Evolutionary conservation across 768 basidiomycete species (phyloP).

Genomic region (Xanthoconium stramineum): DNA sequence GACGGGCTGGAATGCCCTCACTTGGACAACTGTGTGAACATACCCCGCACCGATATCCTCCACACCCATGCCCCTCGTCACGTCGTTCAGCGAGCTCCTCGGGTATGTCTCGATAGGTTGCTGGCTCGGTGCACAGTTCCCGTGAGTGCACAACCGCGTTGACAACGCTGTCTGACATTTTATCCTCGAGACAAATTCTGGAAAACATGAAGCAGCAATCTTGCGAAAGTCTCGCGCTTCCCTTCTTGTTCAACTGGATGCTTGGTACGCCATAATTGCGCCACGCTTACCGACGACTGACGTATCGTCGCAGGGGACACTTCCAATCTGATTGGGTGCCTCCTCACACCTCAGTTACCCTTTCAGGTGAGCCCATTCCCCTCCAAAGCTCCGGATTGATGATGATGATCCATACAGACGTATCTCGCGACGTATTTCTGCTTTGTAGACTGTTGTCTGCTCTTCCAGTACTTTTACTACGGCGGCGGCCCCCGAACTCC

Average conservation of each 20-base stretch:
- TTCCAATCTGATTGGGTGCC: slow-evolving; percentile 87
- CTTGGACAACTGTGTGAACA: slow-evolving; percentile 14
- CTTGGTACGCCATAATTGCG: slow-evolving; percentile 55
- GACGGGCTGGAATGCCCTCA: background rate
- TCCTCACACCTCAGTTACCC: slow-evolving; percentile 89
- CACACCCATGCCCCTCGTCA: slow-evolving; percentile 18
- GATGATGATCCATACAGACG: slow-evolving; percentile 46
- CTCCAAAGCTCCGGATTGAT: slow-evolving; percentile 3
- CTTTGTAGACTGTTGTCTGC: slow-evolving; percentile 70
- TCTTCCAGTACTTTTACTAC: slow-evolving; percentile 84
- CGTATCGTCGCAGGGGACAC: slow-evolving; percentile 63
- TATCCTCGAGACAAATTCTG: slow-evolving; percentile 64
- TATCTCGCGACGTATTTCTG: slow-evolving; percentile 93
- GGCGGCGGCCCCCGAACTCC: slow-evolving; percentile 36
- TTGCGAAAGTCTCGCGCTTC: slow-evolving; percentile 87
- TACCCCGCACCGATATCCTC: slow-evolving; percentile 14
- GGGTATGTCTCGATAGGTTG: slow-evolving; percentile 71
- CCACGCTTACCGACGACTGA: slow-evolving; percentile 8
- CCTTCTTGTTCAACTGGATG: slow-evolving; percentile 93
- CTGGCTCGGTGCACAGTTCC: slow-evolving; percentile 88
- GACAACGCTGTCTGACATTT: slow-evolving; percentile 7
- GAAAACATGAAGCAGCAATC: slow-evolving; percentile 74
- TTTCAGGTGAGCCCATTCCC: slow-evolving; percentile 70
- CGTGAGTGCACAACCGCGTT: slow-evolving; percentile 50
- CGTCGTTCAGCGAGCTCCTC: slow-evolving; percentile 54